phyloP scores from a whole-genome alignment of 371 early-diverging fungal species.

The Chytridium lagenaria region DNA sequence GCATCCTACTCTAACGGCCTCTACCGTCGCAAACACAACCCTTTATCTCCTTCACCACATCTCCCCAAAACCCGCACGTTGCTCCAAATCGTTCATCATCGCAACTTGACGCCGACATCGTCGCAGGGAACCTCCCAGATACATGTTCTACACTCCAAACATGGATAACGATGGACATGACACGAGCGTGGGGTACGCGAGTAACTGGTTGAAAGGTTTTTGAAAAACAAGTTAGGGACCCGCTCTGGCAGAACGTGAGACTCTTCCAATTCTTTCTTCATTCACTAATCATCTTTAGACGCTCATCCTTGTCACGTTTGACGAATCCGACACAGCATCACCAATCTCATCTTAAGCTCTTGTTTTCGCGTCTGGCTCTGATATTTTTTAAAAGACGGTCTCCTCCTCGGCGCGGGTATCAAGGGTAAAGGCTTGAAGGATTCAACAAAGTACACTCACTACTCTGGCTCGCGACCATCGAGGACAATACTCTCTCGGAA shows the following conservation, averaged over 20 bases:
- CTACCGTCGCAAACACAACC: no score
- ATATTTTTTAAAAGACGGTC: constrained; percentile 36
- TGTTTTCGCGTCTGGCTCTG: no score
- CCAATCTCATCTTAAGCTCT: no score
- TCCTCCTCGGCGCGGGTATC: no score
- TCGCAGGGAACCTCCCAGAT: constrained; percentile 59
- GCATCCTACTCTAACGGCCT: constrained; percentile 29
- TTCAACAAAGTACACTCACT: constrained; percentile 64
- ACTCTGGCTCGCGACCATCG: constrained; percentile 66
- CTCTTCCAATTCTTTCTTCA: not conserved
- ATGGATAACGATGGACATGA: no score
- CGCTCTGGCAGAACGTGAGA: constrained; percentile 23
- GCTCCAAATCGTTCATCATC: constrained; percentile 60
- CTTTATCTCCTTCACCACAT: no score
- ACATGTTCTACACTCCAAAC: constrained; percentile 64
- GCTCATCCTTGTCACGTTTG: constrained; percentile 60
- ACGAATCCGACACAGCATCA: constrained; percentile 55
- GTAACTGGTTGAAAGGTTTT: constrained; percentile 43
- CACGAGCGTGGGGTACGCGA: constrained; percentile 18
- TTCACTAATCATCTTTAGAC: constrained; percentile 33
- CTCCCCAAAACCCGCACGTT: constrained; percentile 49
- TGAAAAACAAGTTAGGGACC: constrained; percentile 39
- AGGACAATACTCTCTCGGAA: constrained; percentile 68
- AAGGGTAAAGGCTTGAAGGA: constrained; percentile 48
- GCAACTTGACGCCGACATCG: constrained; percentile 60